Percentiles rank a stretch among this genome's conserved stretches.
phyloP scores from a whole-genome alignment of 495 filamentous ascomycete genomes.

The Pseudomonodictys pantanalensis region DNA sequence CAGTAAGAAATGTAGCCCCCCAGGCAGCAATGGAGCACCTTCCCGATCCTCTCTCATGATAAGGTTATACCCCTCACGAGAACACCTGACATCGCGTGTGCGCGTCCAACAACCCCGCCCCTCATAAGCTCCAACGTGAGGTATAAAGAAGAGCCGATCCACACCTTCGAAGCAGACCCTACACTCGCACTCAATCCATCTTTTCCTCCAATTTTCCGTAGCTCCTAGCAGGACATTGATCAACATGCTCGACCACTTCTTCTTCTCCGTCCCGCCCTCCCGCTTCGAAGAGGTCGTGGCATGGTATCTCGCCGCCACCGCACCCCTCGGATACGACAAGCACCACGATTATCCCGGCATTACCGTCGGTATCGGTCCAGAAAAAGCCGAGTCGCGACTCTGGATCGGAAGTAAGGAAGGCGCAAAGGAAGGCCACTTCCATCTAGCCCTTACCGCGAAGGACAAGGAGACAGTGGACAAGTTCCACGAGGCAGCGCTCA shows the following conservation, averaged over 20 bases:
- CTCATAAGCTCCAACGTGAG: too few species aligned
- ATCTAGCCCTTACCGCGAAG: constrained; percentile 33
- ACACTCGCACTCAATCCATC: too few species aligned
- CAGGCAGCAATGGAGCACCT: too few species aligned
- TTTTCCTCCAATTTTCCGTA: too few species aligned
- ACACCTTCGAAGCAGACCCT: too few species aligned
- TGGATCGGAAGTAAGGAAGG: constrained; percentile 32
- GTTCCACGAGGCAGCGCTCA: constrained; percentile 45
- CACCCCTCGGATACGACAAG: constrained; percentile 32
- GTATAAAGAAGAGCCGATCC: too few species aligned
- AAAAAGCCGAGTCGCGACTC: constrained; percentile 17
- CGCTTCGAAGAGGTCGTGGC: constrained; percentile 11
- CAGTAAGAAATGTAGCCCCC: too few species aligned
- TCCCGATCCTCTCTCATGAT: too few species aligned
- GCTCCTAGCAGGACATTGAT: too few species aligned
- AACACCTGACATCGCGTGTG: too few species aligned
- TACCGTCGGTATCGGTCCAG: constrained; percentile 29
- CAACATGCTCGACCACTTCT: constrained; percentile 32
- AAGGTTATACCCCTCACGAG: too few species aligned
- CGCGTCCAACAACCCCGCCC: too few species aligned
- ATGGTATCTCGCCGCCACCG: constrained; percentile 30
- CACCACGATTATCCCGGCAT: constrained; percentile 22
- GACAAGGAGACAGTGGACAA: constrained; percentile 42
- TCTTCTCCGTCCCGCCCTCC: constrained; percentile 16
- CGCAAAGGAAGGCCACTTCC: constrained; percentile 6